phyloP scores from a whole-genome alignment of 805 yeast genomes.

The Dipodascopsis uninucleata region DNA sequence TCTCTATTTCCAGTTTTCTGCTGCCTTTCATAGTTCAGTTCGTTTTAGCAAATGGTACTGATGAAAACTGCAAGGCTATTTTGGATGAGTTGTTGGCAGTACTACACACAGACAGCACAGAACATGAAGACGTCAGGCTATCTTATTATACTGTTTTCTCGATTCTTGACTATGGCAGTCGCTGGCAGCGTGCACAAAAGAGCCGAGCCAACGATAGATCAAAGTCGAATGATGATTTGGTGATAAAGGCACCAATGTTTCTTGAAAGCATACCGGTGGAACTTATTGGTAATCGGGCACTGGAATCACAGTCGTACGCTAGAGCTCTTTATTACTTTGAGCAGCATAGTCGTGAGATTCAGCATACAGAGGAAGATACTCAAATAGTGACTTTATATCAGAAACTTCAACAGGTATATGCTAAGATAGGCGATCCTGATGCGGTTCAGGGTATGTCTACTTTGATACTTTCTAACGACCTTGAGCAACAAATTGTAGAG shows the following conservation, averaged over 20 bases:
- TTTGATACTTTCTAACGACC: conserved; percentile 57
- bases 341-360: conserved; percentile 54
- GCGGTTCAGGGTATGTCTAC: conserved; percentile 82
- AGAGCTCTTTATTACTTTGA: conserved; percentile 84
- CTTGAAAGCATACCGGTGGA: conserved; percentile 34
- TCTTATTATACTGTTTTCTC: conserved; percentile 69
- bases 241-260: conserved; percentile 6
- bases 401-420: conserved; percentile 69
- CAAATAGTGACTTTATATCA: conserved; percentile 32
- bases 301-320: conserved; percentile 81
- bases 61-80: conserved; percentile 45
- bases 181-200: conserved; percentile 49
- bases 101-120: conserved; percentile 34
- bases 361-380: conserved; percentile 31
- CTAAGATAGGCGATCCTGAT: conserved; percentile 84
- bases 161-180: conserved; percentile 76
- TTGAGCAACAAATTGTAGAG: conserved; percentile 73
- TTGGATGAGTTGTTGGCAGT: conserved; percentile 58
- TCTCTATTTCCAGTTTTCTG: conserved; percentile 62
- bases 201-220: conserved; percentile 1
- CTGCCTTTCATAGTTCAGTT: conserved; percentile 74
- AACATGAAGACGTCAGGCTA: conserved; percentile 47
- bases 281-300: conserved; percentile 69
- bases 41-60: conserved; percentile 50
- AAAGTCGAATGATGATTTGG: conserved; percentile 1